Evolutionary conservation across 2,329 filamentous ascomycete species (phyloP), one percentile per base, ranked within the genome.

Genomic region (Sporothrix inflata): DNA sequence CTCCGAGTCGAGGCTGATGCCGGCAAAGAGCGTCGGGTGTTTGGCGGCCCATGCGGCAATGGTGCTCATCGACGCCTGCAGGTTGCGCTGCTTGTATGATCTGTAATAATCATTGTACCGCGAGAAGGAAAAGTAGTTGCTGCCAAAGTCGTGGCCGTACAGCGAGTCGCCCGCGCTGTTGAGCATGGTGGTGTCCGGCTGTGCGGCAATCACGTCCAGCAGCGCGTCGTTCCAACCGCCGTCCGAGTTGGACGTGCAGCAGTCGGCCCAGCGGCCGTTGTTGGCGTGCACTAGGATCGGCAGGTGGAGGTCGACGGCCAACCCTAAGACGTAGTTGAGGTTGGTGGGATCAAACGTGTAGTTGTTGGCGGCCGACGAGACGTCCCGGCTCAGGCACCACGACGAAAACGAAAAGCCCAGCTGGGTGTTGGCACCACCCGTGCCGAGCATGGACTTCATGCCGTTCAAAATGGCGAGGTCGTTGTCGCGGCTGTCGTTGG

Each of bases 181-280:
- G 2, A 2, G 12, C 60, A 65, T 65, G 38, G 60, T 45, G 21
- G 60, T 65, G 60, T 45, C n/a, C 9, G 60, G 60, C 60, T 45
- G 38, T n/a, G 60, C 60, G n/a, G 60, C 60, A 45, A 65, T 65
- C 38, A 16, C 38, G 60, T 65, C 60, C 60, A 65, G 60, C 60
- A 65, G 60, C 60, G 60, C 60, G 38, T 65, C 60, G 60, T 65
- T 65, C 60, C 60, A 65, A 9, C 60, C 60, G 60, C 60, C 60
- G 38, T 65, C 60, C 60, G 60, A 65, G 60, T 65, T 65, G 60
- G 19, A 24, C 38, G 60, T 65, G 60, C 60, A 65, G 60, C 60
- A 65, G 60, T 65, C 60, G 11, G 60, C 60, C 60, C 60, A 65
- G 38, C 60, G 60, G 60, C 60, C 60, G 60, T 65, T 65, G 60